These are phyloP conservation scores for Sarcodon aspratus DNA, from an alignment of 768 basidiomycete genomes.

Conservation along the genomic window DNA sequence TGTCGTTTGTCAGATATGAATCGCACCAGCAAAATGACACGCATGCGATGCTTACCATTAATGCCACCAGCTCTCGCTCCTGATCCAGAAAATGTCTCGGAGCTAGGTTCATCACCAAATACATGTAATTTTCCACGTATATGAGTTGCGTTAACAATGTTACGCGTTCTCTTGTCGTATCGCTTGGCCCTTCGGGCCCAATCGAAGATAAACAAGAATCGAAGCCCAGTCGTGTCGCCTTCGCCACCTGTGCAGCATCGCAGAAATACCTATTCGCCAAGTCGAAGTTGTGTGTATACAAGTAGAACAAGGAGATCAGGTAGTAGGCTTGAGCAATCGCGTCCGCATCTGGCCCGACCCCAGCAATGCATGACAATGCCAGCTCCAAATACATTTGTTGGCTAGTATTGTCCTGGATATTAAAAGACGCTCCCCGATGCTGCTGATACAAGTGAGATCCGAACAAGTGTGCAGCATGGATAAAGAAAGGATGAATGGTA, in stretches of 20 bases:
- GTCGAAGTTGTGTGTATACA: too few species aligned
- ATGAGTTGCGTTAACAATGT: not conserved
- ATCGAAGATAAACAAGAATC: not conserved
- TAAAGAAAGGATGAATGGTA: not conserved
- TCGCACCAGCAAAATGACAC: not conserved
- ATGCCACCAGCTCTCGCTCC: not conserved
- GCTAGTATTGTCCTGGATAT: too few species aligned
- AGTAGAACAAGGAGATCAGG: not conserved
- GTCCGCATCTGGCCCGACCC: not conserved
- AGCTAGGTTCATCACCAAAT: not conserved
- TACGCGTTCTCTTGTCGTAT: not conserved
- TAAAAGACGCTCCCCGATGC: not conserved
- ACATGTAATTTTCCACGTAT: not conserved
- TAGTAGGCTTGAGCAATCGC: not conserved
- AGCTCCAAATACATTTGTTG: not conserved
- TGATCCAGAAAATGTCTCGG: not conserved
- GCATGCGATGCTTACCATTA: not conserved
- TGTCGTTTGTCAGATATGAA: not conserved
- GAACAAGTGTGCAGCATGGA: not conserved
- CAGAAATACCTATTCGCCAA: not conserved
- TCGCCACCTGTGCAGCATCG: not conserved
- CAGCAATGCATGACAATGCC: not conserved
- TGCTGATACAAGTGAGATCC: not conserved
- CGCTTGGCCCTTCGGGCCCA: not conserved
- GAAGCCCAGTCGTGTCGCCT: not conserved